A percentile compares a stretch with the other conserved stretches of the same genome.
These are phyloP conservation scores for Lactifluus echinatus DNA, from an alignment of 768 basidiomycete species.

Conservation along the genomic window DNA sequence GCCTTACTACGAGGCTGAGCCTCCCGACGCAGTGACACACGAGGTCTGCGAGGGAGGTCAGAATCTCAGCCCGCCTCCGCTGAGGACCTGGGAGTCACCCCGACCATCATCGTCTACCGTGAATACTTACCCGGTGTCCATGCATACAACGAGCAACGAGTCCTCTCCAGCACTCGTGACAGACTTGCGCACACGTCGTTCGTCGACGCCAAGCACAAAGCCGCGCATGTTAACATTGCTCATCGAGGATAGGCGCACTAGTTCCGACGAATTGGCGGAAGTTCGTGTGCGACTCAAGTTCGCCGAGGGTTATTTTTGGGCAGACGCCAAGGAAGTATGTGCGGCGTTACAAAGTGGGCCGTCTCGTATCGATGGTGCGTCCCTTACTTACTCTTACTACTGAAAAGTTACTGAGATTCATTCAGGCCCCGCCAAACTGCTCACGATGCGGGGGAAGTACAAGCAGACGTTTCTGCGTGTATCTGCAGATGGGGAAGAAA, in stretches of 20 bases:
- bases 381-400: not conserved
- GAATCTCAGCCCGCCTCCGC: conserved; percentile 1
- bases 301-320: conserved; percentile 58
- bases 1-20: not conserved
- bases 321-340: conserved; percentile 55
- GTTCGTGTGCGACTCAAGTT: conserved; percentile 49
- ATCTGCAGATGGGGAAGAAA: conserved; percentile 15
- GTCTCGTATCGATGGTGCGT: conserved; percentile 59
- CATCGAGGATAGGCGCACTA: conserved; percentile 53
- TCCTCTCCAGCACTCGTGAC: not conserved
- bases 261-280: conserved; percentile 52
- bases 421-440: conserved; percentile 15
- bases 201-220: not conserved
- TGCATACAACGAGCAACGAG: not conserved
- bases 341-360: conserved; percentile 51
- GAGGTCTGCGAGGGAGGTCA: not conserved
- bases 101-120: not conserved
- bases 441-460: conserved; percentile 19
- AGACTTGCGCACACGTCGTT: not conserved
- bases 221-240: conserved; percentile 56
- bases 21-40: not conserved
- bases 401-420: not conserved
- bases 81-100: conserved; percentile 1
- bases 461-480: conserved; percentile 15
- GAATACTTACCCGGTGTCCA: not conserved